A percentile compares a stretch with the other conserved stretches of the same genome.
Evolutionary conservation across 345 rosid species (phyloP).

Genomic region (Ailanthus altissimus): DNA sequence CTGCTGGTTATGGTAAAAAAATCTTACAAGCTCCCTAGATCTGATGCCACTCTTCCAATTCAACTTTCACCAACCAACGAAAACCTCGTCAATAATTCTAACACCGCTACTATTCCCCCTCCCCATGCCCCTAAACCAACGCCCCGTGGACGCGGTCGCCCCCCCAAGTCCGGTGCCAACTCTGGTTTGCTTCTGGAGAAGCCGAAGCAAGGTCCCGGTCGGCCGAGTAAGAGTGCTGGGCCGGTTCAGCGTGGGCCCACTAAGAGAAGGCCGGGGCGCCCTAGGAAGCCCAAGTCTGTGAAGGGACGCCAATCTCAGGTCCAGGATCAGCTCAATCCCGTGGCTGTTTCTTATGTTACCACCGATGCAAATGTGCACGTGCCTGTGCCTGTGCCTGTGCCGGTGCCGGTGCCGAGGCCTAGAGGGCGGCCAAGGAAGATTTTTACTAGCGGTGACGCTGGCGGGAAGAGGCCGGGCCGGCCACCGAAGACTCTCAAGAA

Average conservation of each 20-base stretch:
- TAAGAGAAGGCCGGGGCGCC: slow-evolving; percentile 41
- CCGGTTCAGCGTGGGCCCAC: slow-evolving; percentile 15
- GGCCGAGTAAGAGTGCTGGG: slow-evolving; percentile 32
- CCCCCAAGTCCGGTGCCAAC: slow-evolving; percentile 52
- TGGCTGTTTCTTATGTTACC: background rate
- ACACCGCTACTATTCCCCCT: slow-evolving; percentile 17
- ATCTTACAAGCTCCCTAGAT: slow-evolving; percentile 55
- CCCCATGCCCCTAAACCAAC: slow-evolving; percentile 44
- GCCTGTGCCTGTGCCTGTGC: background rate
- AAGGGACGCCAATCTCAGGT: slow-evolving; percentile 30
- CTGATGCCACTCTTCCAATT: slow-evolving; percentile 12
- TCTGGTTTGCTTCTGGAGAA: slow-evolving; percentile 1
- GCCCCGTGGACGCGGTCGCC: slow-evolving; percentile 79
- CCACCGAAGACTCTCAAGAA: slow-evolving; percentile 43
- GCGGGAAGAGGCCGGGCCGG: slow-evolving; percentile 47
- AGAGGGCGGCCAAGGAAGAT: slow-evolving; percentile 63
- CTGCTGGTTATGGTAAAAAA: slow-evolving; percentile 55
- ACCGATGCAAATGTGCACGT: background rate
- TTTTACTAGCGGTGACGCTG: slow-evolving; percentile 11
- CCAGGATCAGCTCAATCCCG: slow-evolving; percentile 13
- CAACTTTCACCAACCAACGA: background rate
- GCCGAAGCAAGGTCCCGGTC: slow-evolving; percentile 40
- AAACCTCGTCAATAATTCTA: background rate
- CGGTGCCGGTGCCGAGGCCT: slow-evolving; percentile 26
- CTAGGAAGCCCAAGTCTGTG: slow-evolving; percentile 40